These are phyloP conservation scores for Trypanosoma rangeli DNA, from an alignment of 208 protist species.

Conservation along the genomic window DNA sequence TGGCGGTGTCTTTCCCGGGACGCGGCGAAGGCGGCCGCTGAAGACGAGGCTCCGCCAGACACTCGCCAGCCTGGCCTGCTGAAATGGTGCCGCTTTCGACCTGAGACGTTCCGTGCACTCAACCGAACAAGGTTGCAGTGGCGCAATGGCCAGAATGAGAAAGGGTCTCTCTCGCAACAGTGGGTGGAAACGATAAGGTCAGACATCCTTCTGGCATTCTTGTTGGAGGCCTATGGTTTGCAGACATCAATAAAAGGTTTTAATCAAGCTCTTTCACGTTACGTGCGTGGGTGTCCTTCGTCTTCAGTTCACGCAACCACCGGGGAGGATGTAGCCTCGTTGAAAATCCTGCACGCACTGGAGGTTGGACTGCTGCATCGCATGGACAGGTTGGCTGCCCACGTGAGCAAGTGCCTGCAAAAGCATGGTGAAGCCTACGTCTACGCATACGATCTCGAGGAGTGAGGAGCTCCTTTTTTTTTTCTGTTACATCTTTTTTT, in stretches of 20 bases:
- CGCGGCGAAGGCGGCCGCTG: not conserved
- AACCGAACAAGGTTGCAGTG: constrained; percentile 14
- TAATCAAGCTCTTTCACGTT: not conserved
- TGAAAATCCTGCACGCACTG: constrained; percentile 2
- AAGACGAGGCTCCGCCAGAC: not conserved
- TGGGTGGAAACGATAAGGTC: constrained; percentile 4
- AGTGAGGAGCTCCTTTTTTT: not conserved
- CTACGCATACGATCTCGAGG: not conserved
- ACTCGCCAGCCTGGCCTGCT: not conserved
- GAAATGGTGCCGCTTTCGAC: constrained; percentile 14
- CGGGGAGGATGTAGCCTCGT: not conserved
- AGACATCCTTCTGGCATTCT: constrained; percentile 9
- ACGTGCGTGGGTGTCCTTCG: constrained; percentile 2
- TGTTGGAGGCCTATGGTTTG: constrained; percentile 1
- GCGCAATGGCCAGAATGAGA: not conserved
- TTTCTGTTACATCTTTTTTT: constrained; percentile 8
- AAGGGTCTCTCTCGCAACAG: not conserved
- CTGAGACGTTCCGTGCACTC: constrained; percentile 8
- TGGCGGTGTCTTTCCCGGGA: not conserved
- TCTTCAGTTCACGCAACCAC: not conserved
- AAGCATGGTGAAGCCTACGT: constrained; percentile 9
- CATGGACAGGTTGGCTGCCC: constrained; percentile 7
- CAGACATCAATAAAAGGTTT: not conserved
- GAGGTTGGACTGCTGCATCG: constrained; percentile 7
- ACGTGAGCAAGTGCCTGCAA: constrained; percentile 4